Evolutionary conservation across 352 stramenopile genomes (phyloP).

Genomic region (Elongisporangium undulatum): DNA sequence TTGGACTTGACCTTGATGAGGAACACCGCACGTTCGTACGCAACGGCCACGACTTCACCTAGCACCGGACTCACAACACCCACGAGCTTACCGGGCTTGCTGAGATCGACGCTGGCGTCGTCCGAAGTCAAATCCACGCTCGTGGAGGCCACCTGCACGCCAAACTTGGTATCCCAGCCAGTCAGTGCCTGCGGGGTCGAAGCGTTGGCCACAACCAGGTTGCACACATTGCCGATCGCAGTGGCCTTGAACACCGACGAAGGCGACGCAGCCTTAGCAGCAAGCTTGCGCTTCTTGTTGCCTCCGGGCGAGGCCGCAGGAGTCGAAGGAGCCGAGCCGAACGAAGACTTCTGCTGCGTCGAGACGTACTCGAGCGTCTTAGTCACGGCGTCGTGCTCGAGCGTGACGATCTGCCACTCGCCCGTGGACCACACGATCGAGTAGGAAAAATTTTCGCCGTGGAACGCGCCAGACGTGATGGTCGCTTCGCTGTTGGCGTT

Average conservation of each 20-base stretch:
- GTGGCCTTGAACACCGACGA: constrained; percentile 27
- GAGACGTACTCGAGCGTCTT: constrained; percentile 33
- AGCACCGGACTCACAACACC: constrained; percentile 43
- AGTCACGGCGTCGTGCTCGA: constrained; percentile 43
- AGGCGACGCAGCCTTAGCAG: constrained; percentile 5
- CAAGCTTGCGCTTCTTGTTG: constrained; percentile 72
- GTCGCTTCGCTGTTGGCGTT: constrained; percentile 8
- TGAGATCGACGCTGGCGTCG: constrained; percentile 16
- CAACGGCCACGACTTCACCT: constrained; percentile 56
- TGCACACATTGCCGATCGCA: constrained; percentile 45
- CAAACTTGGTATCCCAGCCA: constrained; percentile 74
- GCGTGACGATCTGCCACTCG: constrained; percentile 46
- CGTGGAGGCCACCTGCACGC: constrained; percentile 52
- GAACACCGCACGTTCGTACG: constrained; percentile 60
- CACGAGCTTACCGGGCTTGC: constrained; percentile 36
- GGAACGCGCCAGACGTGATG: constrained; percentile 48
- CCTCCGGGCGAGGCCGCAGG: constrained; percentile 11
- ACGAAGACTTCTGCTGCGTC: constrained; percentile 34
- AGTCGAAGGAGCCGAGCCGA: constrained; percentile 15
- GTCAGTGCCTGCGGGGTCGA: constrained; percentile 35
- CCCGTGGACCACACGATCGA: constrained; percentile 57
- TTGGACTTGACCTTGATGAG: constrained; percentile 68
- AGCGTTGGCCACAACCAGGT: constrained; percentile 41
- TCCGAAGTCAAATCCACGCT: constrained; percentile 29
- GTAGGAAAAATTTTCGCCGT: constrained; percentile 67